Base-by-base conservation (phyloP, 495 filamentous ascomycete genomes). In the Platismatia glauca region DNA sequence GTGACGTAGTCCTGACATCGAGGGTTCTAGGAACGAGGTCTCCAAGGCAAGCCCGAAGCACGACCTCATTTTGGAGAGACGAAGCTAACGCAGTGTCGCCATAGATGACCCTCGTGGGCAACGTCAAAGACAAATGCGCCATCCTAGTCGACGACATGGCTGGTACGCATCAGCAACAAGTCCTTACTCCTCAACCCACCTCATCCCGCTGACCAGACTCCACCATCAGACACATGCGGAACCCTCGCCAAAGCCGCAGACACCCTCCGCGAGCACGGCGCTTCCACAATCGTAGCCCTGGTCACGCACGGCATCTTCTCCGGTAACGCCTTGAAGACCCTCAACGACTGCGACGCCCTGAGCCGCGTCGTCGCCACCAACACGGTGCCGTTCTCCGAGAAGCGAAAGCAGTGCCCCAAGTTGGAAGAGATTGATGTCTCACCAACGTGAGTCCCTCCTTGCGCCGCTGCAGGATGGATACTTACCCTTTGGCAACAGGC, bases 221-320 rank as follows among this genome's bases (percentile, higher is more conserved):
- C 67, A 37, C 46, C 29, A 20, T 9, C 27, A 53, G 94, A 98
- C 71, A 97, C 94, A 22, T 97, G 95, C 72, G 95, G 94, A 62
- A 95, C 91, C 12, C 86, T 96, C 20, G 89, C 83, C 68, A 97
- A 96, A 77, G 95, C 94, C 20, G 93, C 94, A 50, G 85, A 92
- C 39, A 93, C 91, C 1, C 86, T 96, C 53, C 91, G 92, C 77
- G 82, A 90, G 66, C 88, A 97, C 74, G 89, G 90, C 55, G 94
- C 94, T 0, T 83, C 82, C 64, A 85, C 93, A 68, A 90, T 93
- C 58, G 86, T 96, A 59, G 94, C 95, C 38, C 91, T 98, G 60
- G 95, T 97, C 57, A 97, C 94, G 4, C 94, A 97, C 73, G 94
- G 92, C 38, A 97, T 97, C 62, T 77, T 98, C 37, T 92, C 88